phyloP scores from a whole-genome alignment of 2,329 filamentous ascomycete genomes.

The Monosporascus cannonballus region DNA sequence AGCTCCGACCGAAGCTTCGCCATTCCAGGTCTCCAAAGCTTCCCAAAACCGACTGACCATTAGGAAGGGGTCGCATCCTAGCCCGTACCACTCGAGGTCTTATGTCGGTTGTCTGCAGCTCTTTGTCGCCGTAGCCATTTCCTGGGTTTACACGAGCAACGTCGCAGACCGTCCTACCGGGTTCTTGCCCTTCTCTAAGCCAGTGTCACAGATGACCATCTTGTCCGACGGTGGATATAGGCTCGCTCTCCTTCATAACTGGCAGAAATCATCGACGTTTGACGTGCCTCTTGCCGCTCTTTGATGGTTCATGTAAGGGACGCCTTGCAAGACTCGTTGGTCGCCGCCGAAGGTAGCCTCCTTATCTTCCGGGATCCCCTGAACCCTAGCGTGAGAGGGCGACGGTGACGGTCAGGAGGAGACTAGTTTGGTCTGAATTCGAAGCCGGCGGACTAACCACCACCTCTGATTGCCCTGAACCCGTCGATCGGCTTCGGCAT shows the following conservation, averaged over 20 bases:
- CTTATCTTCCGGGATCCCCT: constrained; percentile 3
- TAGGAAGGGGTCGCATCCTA: constrained; percentile 18
- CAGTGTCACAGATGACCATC: constrained; percentile 47
- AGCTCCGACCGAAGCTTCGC: constrained; percentile 21
- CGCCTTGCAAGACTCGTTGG: constrained; percentile 7
- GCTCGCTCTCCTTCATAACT: constrained; percentile 20
- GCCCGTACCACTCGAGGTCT: constrained; percentile 26
- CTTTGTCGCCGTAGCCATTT: constrained; percentile 37
- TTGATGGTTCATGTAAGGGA: constrained; percentile 17
- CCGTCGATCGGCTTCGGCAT: neutral
- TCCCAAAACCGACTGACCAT: neutral
- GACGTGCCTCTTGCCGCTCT: constrained; percentile 9
- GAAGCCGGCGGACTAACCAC: neutral
- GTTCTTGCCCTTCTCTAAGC: constrained; percentile 36
- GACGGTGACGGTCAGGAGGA: constrained; percentile 3
- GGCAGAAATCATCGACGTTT: constrained; percentile 13
- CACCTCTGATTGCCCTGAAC: neutral
- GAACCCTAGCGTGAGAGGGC: constrained; percentile 1
- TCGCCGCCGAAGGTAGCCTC: constrained; percentile 4
- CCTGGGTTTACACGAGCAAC: constrained; percentile 36
- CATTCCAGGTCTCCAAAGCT: constrained; percentile 21
- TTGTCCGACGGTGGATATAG: constrained; percentile 41
- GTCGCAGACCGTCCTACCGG: constrained; percentile 45
- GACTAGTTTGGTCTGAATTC: neutral
- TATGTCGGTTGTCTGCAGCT: constrained; percentile 36